Percentiles rank a stretch among this genome's conserved stretches.
These are phyloP conservation scores for Prunus padus DNA, from an alignment of 306 rosid genomes.

Conservation along the genomic window DNA sequence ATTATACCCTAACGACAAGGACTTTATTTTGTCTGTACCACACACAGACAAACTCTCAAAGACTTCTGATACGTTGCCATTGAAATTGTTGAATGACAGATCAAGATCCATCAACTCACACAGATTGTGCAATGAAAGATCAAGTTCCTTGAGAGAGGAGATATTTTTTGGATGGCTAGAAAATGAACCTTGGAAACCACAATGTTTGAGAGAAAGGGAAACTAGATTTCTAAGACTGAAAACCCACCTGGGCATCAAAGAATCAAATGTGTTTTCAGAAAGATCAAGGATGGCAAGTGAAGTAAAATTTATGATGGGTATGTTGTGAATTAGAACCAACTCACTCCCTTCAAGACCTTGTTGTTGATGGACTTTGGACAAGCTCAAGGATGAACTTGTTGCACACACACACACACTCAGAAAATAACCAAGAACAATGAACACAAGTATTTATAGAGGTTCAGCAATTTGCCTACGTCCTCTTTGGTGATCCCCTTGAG, in stretches of 20 bases:
- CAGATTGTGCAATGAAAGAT: not conserved
- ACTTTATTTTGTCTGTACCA: not conserved
- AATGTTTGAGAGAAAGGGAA: not conserved
- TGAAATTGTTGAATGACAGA: not conserved
- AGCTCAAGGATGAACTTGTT: too few species aligned
- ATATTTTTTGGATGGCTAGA: conserved; percentile 12
- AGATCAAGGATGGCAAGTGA: conserved; percentile 29
- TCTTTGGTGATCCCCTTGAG: too few species aligned
- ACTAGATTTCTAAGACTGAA: conserved; percentile 4
- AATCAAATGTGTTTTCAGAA: not conserved
- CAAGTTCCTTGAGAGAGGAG: not conserved
- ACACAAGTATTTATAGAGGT: too few species aligned
- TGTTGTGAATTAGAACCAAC: too few species aligned
- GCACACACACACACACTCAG: too few species aligned
- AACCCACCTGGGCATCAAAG: conserved; percentile 15
- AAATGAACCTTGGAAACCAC: conserved; percentile 7
- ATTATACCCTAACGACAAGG: accelerated
- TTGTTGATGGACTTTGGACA: too few species aligned
- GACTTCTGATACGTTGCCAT: not conserved
- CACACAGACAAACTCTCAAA: conserved; percentile 4
- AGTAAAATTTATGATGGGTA: conserved; percentile 9
- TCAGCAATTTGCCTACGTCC: too few species aligned
- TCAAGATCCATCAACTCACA: conserved; percentile 1
- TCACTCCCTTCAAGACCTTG: too few species aligned
- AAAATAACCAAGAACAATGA: too few species aligned